phyloP scores from a whole-genome alignment of 2,329 filamentous ascomycete genomes.

The Exophiala phaeomuriformis region DNA sequence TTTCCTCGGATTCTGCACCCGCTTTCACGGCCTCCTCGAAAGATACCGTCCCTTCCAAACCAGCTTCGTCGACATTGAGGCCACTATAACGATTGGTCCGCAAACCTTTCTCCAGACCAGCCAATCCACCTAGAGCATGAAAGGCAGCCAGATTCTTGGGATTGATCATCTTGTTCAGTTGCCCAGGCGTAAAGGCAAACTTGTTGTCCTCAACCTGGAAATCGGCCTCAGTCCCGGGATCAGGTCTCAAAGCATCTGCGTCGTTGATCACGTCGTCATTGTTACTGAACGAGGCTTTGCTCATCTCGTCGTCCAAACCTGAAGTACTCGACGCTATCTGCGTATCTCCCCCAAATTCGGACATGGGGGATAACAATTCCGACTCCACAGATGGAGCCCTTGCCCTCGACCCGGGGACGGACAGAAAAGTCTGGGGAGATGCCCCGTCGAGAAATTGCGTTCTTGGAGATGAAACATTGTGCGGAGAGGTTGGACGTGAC shows the following conservation, averaged over 20 bases:
- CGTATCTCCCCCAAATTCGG: conserved; percentile 48
- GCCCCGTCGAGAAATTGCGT: conserved; percentile 46
- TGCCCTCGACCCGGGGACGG: conserved; percentile 57
- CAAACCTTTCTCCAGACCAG: conserved; percentile 66
- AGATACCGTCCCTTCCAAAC: conserved; percentile 55
- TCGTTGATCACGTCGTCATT: conserved; percentile 50
- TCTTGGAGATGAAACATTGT: conserved; percentile 58
- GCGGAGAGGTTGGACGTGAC: conserved; percentile 58
- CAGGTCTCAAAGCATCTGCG: conserved; percentile 58
- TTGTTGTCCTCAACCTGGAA: conserved; percentile 61
- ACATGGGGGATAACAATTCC: conserved; percentile 43
- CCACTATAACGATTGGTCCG: conserved; percentile 58
- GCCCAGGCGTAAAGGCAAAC: conserved; percentile 67
- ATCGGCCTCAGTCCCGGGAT: conserved; percentile 63
- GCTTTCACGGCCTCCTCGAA: conserved; percentile 56
- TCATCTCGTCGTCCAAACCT: conserved; percentile 36
- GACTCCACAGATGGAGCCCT: conserved; percentile 57
- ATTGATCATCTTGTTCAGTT: conserved; percentile 68
- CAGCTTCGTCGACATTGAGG: conserved; percentile 61
- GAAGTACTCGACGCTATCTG: conserved; percentile 43
- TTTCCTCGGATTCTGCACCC: conserved; percentile 16
- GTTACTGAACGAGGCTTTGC: conserved; percentile 31
- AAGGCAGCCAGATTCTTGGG: conserved; percentile 71
- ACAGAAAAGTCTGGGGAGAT: conserved; percentile 51
- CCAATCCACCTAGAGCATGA: conserved; percentile 64